phyloP scores from a whole-genome alignment of 345 rosid species.

The Isatis tinctoria region DNA sequence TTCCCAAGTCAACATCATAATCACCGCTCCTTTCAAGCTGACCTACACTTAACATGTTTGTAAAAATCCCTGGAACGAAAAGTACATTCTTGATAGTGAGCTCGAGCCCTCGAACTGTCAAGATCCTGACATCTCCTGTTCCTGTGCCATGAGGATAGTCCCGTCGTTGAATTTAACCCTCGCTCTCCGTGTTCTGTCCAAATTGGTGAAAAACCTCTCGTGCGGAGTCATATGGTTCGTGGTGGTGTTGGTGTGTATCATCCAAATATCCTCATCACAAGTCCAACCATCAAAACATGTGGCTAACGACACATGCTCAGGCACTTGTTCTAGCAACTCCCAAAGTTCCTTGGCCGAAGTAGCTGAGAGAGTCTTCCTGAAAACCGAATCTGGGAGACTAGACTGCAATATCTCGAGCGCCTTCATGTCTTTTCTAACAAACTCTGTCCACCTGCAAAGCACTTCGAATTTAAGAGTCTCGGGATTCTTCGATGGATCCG shows the following conservation, averaged over 20 bases:
- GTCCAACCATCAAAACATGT: no score
- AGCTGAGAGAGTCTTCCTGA: background rate
- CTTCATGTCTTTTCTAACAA: background rate
- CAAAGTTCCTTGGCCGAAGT: background rate
- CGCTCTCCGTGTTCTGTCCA: background rate
- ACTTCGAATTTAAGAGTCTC: background rate
- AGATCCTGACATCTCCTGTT: background rate
- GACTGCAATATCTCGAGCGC: background rate
- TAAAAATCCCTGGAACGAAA: background rate
- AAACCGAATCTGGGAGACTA: background rate
- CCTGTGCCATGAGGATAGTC: background rate
- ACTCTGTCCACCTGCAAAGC: background rate
- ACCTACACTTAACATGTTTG: background rate
- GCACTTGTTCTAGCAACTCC: background rate
- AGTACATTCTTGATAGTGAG: background rate
- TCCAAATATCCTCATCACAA: background rate
- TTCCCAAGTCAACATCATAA: background rate
- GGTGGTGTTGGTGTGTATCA: background rate
- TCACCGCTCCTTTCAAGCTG: background rate
- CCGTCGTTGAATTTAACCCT: background rate
- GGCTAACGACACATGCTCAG: background rate
- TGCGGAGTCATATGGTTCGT: conserved; percentile 2
- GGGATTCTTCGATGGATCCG: background rate
- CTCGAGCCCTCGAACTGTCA: background rate
- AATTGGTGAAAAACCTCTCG: background rate